Percentiles rank a stretch among this genome's conserved stretches.
These are phyloP conservation scores for Neodidymelliopsis sp. DNA, from an alignment of 2,329 filamentous ascomycete species.

Conservation along the genomic window DNA sequence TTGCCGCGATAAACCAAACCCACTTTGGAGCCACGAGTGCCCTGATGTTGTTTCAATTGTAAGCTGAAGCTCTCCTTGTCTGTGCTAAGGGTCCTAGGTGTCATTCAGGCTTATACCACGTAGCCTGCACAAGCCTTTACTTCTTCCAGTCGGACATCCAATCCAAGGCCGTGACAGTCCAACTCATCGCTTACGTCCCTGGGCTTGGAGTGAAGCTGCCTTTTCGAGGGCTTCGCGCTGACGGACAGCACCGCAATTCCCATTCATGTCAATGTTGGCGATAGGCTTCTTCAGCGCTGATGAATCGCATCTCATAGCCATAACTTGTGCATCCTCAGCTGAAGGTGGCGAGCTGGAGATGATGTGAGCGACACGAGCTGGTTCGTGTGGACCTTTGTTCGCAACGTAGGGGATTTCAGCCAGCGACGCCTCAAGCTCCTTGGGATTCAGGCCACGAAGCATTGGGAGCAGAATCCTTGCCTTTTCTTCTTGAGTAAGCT, in stretches of 20 bases:
- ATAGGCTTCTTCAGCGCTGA: neutral
- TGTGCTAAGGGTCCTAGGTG: no score
- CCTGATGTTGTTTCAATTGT: no score
- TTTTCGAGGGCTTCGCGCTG: constrained; percentile 32
- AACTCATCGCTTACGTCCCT: constrained; percentile 16
- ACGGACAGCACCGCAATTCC: constrained; percentile 12
- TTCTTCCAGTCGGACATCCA: neutral
- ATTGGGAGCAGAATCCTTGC: constrained; percentile 27
- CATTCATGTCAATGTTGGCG: neutral
- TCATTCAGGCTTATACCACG: no score
- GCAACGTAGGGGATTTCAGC: neutral
- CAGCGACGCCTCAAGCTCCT: neutral
- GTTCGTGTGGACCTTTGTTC: constrained; percentile 7
- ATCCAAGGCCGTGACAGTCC: neutral
- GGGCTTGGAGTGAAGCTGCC: constrained; percentile 11
- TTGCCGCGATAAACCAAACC: no score
- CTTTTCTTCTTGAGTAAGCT: constrained; percentile 25
- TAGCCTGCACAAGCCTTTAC: neutral
- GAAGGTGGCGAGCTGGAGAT: neutral
- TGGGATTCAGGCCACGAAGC: constrained; percentile 27
- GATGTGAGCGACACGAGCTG: neutral
- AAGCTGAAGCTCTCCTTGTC: no score
- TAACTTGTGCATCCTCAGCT: neutral
- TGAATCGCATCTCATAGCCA: neutral
- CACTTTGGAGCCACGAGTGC: no score